Evolutionary conservation across 495 filamentous ascomycete genomes (phyloP), one percentile per base, ranked within the genome.

Genomic region (Aspergillus nanangensis): DNA sequence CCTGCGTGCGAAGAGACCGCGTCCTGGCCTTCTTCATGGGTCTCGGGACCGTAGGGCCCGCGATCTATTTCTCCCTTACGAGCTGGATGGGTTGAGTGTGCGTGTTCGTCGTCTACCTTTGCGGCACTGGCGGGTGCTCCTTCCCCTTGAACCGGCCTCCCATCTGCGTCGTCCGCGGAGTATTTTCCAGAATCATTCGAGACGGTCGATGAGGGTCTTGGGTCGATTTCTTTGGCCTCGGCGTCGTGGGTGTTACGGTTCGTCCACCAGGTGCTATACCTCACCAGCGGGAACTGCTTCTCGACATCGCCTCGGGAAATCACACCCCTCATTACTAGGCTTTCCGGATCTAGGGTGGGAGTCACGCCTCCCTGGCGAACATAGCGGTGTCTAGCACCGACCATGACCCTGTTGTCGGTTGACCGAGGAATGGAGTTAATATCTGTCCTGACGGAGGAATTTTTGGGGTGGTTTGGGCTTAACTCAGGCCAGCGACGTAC

Each of bases 201-300:
- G 1, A 32, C 14, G 9, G 39, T 25, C 5, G n/a, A 15, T 24
- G 27, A 15, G 2, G 22, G 27, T 4, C n/a, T n/a, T n/a, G 11
- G 11, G 31, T 5, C n/a, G 5, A 17, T 33, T 21, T 41, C 15
- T 23, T 31, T 40, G 9, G n/a, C 7, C 25, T 29, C 25, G 15
- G 24, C 37, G 22, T 22, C 18, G 7, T 45, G 21, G 29, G 38
- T 37, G 35, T 41, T 14, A 31, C 22, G 41, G 15, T n/a, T 23
- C 36, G 83, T 71, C 46, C 86, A 78, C 90, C 90, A 96, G 42
- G 72, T 74, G 67, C 93, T 94, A 70, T 95, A 96, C 62, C 92
- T 92, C 40, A 80, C 79, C 57, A 88, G 72, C 0, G 90, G 90
- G 56, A 96, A 96, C 47, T 89, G 84, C 48, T 90, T 86, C 54